Evolutionary conservation across 495 filamentous ascomycete species (phyloP), one percentile per base, ranked within the genome.

Genomic region (Penicillium bialowiezense): DNA sequence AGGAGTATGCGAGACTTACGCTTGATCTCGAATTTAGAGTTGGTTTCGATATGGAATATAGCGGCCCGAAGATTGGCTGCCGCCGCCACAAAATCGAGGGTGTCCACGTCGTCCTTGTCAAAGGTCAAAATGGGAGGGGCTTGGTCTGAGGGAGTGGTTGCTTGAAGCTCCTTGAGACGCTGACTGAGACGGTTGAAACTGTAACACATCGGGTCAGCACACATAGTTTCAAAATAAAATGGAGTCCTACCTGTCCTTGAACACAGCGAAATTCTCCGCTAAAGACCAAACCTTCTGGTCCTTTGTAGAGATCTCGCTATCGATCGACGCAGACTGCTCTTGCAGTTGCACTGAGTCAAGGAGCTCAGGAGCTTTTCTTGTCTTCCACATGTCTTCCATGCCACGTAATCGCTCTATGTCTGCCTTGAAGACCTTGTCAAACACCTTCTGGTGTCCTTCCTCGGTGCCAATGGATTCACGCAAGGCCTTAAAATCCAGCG

Each of bases 361-460:
- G 8, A 84, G 72, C 50, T 86, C 75, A 14, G 95, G 93, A 1
- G 84, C 77, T 51, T 80, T 80, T 36, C 90, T 77, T 12, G 79
- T 80, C 70, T 91, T 96, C 95, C 95, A 99, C 91, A 96, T 95
- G 45, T 93, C 91, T 54, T 91, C 87, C 88, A 95, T 92, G 3
- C 80, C 85, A n/a, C 85, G 77, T 44, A 97, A 62, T 7, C 92
- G 84, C 33, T 86, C 74, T 38, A 97, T 89, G 58, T 99, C 93
- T 21, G 85, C 78, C 38, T 81, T 82, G 70, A 91, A 99, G 3
- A 99, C 91, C 63, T 97, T 99, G 41, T 91, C 77, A 63, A 97
- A 99, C 0, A 99, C 80, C 58, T 87, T 82, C 39, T 82, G 75
- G 8, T 84, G 68, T 52, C 97, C 97, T n/a, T 87, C 80, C 5